These are phyloP conservation scores for Nemania abortiva DNA, from an alignment of 2,329 filamentous ascomycete genomes.

Conservation along the genomic window DNA sequence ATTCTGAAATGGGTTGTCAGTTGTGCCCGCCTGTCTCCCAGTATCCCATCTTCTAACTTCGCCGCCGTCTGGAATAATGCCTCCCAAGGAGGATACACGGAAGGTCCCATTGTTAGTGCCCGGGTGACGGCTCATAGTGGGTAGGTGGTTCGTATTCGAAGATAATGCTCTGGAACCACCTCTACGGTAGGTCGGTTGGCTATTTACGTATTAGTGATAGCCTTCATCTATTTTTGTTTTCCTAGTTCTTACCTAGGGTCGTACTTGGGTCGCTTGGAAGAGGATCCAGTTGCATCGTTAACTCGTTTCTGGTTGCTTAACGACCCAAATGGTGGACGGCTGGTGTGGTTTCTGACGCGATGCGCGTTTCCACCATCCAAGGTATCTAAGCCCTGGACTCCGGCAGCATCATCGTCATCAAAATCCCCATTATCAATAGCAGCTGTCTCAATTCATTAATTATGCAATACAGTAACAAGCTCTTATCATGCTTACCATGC, in stretches of 20 bases:
- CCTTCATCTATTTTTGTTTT: not conserved
- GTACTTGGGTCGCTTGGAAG: conserved; percentile 5
- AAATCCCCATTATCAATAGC: conserved; percentile 38
- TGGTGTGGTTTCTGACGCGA: conserved; percentile 25
- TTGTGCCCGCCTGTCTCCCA: not conserved
- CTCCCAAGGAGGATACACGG: conserved; percentile 36
- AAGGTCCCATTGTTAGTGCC: not conserved
- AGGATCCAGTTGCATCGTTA: not conserved
- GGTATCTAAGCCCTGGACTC: conserved; percentile 37
- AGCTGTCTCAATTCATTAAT: conserved; percentile 34
- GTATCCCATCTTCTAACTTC: conserved; percentile 33
- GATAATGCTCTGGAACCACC: not conserved
- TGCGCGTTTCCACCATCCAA: conserved; percentile 45
- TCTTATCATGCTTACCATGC: conserved; percentile 32
- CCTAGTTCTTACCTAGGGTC: conserved; percentile 25
- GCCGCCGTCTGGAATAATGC: conserved; percentile 39
- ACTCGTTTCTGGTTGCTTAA: conserved; percentile 11
- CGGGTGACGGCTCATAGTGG: not conserved
- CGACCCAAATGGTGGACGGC: not conserved
- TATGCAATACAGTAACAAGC: not conserved
- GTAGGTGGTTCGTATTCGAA: not conserved
- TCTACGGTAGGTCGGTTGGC: conserved; percentile 19
- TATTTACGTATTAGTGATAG: conserved; percentile 23
- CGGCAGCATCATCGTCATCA: conserved; percentile 41
- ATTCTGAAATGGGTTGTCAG: not conserved